These are phyloP conservation scores for Ceratobasidium sp. DNA, from an alignment of 1,284 basidiomycete species.

Conservation along the genomic window DNA sequence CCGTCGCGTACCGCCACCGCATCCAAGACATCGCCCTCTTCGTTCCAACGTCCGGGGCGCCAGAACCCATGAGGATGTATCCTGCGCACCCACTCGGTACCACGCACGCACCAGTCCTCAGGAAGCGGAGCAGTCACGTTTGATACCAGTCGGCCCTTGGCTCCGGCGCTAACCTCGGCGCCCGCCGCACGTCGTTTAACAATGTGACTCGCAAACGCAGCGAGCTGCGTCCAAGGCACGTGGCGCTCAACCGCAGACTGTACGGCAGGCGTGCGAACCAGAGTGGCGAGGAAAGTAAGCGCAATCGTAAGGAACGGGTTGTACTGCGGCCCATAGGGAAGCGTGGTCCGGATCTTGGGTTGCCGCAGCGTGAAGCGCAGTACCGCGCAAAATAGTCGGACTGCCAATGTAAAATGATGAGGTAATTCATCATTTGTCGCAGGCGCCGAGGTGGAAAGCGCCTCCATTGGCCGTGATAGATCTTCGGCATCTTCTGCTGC, in stretches of 20 bases:
- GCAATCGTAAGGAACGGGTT: slow-evolving; percentile 90
- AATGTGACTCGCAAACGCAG: slow-evolving; percentile 64
- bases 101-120: slow-evolving; percentile 95
- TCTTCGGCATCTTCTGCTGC: slow-evolving; percentile 74
- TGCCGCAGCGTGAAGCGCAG: slow-evolving; percentile 74
- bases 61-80: slow-evolving; percentile 93
- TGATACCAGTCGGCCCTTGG: slow-evolving; percentile 52
- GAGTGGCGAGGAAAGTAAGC: slow-evolving; percentile 85
- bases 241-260: slow-evolving; percentile 71
- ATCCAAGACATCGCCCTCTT: slow-evolving; percentile 83
- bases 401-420: slow-evolving; percentile 70
- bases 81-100: slow-evolving; percentile 92
- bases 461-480: slow-evolving; percentile 59
- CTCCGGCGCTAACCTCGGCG: slow-evolving; percentile 46
- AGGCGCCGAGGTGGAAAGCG: slow-evolving; percentile 39
- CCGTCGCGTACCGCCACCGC: slow-evolving; percentile 74
- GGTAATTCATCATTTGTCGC: slow-evolving; percentile 56
- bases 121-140: slow-evolving; percentile 71
- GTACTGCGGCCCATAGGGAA: slow-evolving; percentile 64
- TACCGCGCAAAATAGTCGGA: slow-evolving; percentile 82
- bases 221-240: slow-evolving; percentile 86
- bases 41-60: slow-evolving; percentile 62
- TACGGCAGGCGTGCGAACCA: slow-evolving; percentile 69
- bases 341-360: slow-evolving; percentile 66
- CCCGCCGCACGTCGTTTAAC: slow-evolving; percentile 54